A percentile compares a stretch with the other conserved stretches of the same genome.
These are phyloP conservation scores for Apiospora saccharicola DNA, from an alignment of 2,329 filamentous ascomycete species.

Conservation along the genomic window DNA sequence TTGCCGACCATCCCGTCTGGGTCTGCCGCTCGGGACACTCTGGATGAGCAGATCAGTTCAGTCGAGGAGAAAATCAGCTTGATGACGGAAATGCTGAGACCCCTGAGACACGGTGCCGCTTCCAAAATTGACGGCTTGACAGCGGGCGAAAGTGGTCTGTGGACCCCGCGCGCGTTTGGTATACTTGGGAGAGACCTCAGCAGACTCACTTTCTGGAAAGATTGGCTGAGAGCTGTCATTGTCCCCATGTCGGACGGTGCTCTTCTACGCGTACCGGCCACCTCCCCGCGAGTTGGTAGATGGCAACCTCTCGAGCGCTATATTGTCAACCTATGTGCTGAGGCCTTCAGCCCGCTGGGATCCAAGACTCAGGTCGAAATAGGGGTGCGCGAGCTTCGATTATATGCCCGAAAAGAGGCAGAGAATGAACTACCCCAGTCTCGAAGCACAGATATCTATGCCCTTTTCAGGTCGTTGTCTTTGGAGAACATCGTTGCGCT, in stretches of 20 bases:
- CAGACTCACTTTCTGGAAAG: conserved; percentile 95
- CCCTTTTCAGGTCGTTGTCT: conserved; percentile 87
- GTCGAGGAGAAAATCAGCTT: conserved; percentile 97
- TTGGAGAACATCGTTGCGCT: conserved; percentile 91
- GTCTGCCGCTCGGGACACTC: conserved; percentile 77
- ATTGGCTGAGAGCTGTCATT: conserved; percentile 93
- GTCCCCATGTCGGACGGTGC: conserved; percentile 94
- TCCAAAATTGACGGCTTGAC: conserved; percentile 97
- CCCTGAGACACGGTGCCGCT: conserved; percentile 90
- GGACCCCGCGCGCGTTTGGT: conserved; percentile 93
- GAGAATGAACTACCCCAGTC: conserved; percentile 92
- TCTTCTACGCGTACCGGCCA: conserved; percentile 82
- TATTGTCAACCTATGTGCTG: conserved; percentile 94
- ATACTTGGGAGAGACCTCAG: conserved; percentile 85
- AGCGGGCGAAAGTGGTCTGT: conserved; percentile 92
- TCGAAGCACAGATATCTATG: conserved; percentile 89
- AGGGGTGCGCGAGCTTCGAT: conserved; percentile 83
- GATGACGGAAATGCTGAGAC: conserved; percentile 95
- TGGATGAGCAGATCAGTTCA: conserved; percentile 93
- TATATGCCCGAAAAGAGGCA: conserved; percentile 94
- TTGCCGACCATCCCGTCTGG: conserved; percentile 83
- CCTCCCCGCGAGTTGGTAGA: conserved; percentile 87
- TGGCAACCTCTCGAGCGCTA: conserved; percentile 98
- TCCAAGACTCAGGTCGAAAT: conserved; percentile 97
- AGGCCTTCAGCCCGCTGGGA: conserved; percentile 88